Conservation (phyloP, 306 rosid genomes). For the Dryas drummondii region DNA sequence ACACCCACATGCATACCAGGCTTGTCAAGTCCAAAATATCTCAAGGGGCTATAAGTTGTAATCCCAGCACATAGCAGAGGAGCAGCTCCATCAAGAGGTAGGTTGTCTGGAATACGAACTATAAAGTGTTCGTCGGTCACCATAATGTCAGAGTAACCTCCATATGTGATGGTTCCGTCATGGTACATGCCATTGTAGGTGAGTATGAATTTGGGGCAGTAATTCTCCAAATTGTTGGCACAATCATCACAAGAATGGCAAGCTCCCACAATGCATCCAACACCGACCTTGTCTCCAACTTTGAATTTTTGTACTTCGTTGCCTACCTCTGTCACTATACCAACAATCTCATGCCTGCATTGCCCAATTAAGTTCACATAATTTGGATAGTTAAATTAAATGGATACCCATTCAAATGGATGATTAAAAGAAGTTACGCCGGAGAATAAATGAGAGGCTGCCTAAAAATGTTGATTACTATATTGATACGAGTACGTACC, state of each 20-base stretch:
- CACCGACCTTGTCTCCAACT: constrained; percentile 19
- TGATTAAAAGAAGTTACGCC: too few relatives aligned
- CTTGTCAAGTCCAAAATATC: neutral
- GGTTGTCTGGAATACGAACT: neutral
- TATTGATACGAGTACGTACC: neutral
- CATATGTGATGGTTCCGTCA: neutral
- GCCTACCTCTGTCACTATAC: constrained; percentile 14
- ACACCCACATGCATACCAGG: neutral
- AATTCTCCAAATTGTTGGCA: neutral
- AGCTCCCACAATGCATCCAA: neutral
- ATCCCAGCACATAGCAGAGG: constrained; percentile 13
- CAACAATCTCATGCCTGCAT: constrained; percentile 14
- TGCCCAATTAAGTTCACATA: too few relatives aligned
- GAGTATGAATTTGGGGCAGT: neutral
- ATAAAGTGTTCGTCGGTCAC: neutral
- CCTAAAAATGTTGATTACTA: too few relatives aligned
- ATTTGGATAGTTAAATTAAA: neutral
- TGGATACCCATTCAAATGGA: neutral
- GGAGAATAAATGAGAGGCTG: too few relatives aligned
- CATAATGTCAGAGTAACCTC: constrained; percentile 12
- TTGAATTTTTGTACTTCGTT: neutral
- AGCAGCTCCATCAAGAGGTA: constrained; percentile 1
- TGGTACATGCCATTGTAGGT: neutral
- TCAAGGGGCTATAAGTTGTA: constrained; percentile 10
- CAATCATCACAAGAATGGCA: neutral